Percentiles rank a stretch among this genome's conserved stretches.
These are phyloP conservation scores for Fibroporia radiculosa DNA, from an alignment of 768 basidiomycete species.

Conservation along the genomic window DNA sequence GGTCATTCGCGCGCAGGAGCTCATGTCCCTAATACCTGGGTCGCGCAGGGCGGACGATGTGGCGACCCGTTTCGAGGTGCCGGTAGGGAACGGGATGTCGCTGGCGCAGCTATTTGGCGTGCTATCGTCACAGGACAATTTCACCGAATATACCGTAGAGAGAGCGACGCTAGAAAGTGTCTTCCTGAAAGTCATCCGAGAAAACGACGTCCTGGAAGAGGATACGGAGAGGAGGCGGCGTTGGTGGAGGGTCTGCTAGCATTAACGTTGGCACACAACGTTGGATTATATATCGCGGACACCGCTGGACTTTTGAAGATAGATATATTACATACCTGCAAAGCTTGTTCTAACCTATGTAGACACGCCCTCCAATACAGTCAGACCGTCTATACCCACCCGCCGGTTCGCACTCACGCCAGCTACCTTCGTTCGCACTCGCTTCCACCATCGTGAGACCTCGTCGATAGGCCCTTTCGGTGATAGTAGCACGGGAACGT, in stretches of 20 bases:
- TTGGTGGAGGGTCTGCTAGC: conserved; percentile 13
- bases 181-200: conserved; percentile 62
- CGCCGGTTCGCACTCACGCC: too few relatives aligned
- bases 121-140: conserved; percentile 44
- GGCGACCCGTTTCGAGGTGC: conserved; percentile 69
- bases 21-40: conserved; percentile 58
- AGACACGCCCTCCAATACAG: too few relatives aligned
- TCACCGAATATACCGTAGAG: conserved; percentile 65
- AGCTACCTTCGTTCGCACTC: too few relatives aligned
- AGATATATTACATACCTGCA: too few relatives aligned
- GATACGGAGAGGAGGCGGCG: conserved; percentile 19
- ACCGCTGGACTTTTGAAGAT: too few relatives aligned
- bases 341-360: too few relatives aligned
- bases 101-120: conserved; percentile 53
- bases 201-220: conserved; percentile 49
- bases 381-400: too few relatives aligned
- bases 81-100: conserved; percentile 39
- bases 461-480: too few relatives aligned
- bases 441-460: too few relatives aligned
- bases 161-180: conserved; percentile 64
- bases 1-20: conserved; percentile 41
- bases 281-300: neutral
- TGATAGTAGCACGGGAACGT: too few relatives aligned
- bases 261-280: neutral
- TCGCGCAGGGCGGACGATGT: conserved; percentile 65